Evolutionary conservation across 1,284 basidiomycete genomes (phyloP).

Genomic region (Ceratobasidium papillatum): DNA sequence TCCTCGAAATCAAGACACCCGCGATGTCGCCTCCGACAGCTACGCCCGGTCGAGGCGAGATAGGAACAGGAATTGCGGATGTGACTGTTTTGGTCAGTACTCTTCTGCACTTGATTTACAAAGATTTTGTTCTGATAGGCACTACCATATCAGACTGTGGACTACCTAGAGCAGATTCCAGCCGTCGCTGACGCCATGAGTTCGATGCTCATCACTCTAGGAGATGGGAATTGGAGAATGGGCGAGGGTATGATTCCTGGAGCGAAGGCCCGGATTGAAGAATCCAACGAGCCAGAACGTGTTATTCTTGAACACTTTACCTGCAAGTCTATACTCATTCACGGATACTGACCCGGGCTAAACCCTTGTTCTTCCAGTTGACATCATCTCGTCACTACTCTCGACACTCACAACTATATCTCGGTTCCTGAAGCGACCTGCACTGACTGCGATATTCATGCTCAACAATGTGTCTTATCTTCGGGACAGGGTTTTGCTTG

Average conservation of each 20-base stretch:
- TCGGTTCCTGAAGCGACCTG: slow-evolving; percentile 67
- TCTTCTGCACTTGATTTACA: neutral
- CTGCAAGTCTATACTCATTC: slow-evolving; percentile 58
- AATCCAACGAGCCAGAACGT: slow-evolving; percentile 57
- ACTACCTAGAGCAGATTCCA: slow-evolving; percentile 72
- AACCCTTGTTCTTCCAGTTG: slow-evolving; percentile 57
- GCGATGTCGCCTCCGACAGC: slow-evolving; percentile 49
- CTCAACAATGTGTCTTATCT: slow-evolving; percentile 80
- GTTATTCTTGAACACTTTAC: slow-evolving; percentile 75
- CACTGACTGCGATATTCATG: slow-evolving; percentile 75
- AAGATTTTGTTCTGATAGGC: slow-evolving; percentile 3
- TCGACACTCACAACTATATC: slow-evolving; percentile 68
- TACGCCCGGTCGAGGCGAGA: slow-evolving; percentile 53
- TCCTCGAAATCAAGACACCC: slow-evolving; percentile 73
- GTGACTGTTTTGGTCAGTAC: slow-evolving; percentile 65
- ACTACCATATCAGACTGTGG: slow-evolving; percentile 60
- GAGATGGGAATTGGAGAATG: slow-evolving; percentile 89
- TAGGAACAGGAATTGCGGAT: slow-evolving; percentile 69
- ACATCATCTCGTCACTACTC: slow-evolving; percentile 70
- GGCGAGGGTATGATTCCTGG: slow-evolving; percentile 74
- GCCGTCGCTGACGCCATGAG: slow-evolving; percentile 71
- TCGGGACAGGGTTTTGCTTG: slow-evolving; percentile 63
- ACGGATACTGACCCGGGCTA: slow-evolving; percentile 17
- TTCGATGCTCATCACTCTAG: slow-evolving; percentile 69
- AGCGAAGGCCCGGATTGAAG: slow-evolving; percentile 54